Percentiles rank a stretch among this genome's conserved stretches.
phyloP scores from a whole-genome alignment of 148 eudicot species.

The Drosera capensis region DNA sequence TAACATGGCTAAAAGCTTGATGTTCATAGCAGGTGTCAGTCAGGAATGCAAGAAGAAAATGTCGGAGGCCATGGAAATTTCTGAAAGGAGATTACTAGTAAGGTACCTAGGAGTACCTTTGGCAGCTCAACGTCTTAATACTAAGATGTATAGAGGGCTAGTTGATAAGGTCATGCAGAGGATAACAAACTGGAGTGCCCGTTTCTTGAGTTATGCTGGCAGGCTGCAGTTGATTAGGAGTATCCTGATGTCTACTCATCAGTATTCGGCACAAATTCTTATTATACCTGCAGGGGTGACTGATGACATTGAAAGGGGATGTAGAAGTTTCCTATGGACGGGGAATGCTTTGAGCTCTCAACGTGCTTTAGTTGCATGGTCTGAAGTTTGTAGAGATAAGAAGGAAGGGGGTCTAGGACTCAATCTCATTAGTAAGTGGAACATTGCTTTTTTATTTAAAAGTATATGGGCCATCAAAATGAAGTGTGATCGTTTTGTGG shows the following conservation, averaged over 20 bases:
- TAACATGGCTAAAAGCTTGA: too few relatives aligned
- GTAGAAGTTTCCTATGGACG: background rate
- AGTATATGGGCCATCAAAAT: too few relatives aligned
- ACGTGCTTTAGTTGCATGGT: background rate
- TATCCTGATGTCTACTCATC: background rate
- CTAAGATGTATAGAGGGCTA: background rate
- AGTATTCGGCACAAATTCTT: background rate
- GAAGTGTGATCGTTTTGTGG: too few relatives aligned
- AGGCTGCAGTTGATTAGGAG: background rate
- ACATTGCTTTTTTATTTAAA: too few relatives aligned
- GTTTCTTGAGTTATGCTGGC: background rate
- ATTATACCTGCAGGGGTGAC: background rate
- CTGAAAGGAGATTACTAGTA: too few relatives aligned
- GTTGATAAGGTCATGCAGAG: background rate
- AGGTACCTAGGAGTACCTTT: too few relatives aligned
- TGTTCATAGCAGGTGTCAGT: too few relatives aligned
- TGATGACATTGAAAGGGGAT: background rate
- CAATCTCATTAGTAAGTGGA: too few relatives aligned
- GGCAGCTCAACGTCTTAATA: too few relatives aligned
- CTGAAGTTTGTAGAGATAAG: background rate
- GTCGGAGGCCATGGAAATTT: too few relatives aligned
- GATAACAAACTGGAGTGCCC: background rate
- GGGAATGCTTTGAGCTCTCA: background rate
- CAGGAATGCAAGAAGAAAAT: too few relatives aligned
- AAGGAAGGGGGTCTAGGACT: background rate